phyloP scores from a whole-genome alignment of 1,139 yeast species.

The Candida pseudoviswanathii region DNA sequence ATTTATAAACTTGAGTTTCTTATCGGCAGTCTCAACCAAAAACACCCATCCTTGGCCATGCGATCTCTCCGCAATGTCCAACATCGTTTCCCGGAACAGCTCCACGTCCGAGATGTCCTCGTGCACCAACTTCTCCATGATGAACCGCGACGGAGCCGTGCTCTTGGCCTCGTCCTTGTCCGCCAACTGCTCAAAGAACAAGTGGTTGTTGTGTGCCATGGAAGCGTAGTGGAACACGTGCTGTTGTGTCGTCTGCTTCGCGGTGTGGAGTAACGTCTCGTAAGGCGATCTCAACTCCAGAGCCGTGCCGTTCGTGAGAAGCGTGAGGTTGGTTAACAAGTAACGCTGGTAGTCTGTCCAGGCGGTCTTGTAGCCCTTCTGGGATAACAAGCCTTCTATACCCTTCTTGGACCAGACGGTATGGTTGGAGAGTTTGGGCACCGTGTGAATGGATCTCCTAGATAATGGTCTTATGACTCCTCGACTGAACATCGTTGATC shows the following conservation, averaged over 20 bases:
- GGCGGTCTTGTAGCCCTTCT: constrained; percentile 67
- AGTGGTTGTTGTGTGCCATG: constrained; percentile 90
- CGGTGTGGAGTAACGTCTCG: constrained; percentile 73
- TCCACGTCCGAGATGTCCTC: constrained; percentile 47
- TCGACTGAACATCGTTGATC: constrained; percentile 5
- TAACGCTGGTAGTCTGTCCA: constrained; percentile 83
- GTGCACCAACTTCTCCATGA: constrained; percentile 45
- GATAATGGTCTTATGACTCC: constrained; percentile 1
- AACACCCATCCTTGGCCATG: constrained; percentile 89
- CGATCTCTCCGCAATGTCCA: constrained; percentile 55
- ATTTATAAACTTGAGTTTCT: constrained; percentile 61
- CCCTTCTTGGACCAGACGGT: constrained; percentile 40
- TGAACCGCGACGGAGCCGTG: constrained; percentile 51
- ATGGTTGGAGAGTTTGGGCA: constrained; percentile 57
- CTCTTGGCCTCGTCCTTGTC: constrained; percentile 31
- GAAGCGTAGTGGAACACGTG: constrained; percentile 85
- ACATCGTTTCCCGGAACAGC: constrained; percentile 53
- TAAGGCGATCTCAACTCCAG: constrained; percentile 79
- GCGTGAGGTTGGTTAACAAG: constrained; percentile 68
- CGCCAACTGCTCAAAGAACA: constrained; percentile 72
- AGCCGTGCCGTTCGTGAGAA: constrained; percentile 76
- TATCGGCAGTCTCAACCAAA: constrained; percentile 72
- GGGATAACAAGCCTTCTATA: constrained; percentile 69
- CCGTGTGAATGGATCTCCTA: constrained; percentile 55
- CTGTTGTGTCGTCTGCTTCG: constrained; percentile 68